phyloP scores from a whole-genome alignment of 75 land plant genomes.

The Picea sitchensis region DNA sequence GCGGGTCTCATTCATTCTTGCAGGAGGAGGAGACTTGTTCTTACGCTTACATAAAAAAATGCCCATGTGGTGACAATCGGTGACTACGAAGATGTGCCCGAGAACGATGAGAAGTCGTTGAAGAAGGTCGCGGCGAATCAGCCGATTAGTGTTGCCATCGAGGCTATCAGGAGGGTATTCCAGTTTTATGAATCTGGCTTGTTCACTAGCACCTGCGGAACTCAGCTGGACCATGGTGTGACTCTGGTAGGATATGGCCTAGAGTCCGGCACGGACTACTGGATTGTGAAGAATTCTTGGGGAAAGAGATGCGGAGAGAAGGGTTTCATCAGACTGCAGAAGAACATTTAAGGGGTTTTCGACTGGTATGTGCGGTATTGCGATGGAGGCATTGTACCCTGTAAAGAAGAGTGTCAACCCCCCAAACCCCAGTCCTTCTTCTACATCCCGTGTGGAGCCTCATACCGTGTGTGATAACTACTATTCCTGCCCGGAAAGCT shows the following conservation, averaged over 20 bases:
- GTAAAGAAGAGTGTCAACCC: constrained; percentile 44
- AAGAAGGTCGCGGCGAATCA: constrained; percentile 29
- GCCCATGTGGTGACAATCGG: constrained; percentile 15
- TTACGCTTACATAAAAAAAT: too few relatives aligned
- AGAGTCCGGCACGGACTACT: not conserved
- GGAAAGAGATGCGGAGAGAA: too few relatives aligned
- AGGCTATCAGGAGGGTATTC: constrained; percentile 14
- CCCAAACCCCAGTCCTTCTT: constrained; percentile 38
- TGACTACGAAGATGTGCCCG: too few relatives aligned
- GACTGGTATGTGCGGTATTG: constrained; percentile 43
- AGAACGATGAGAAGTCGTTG: constrained; percentile 22
- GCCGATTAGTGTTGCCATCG: constrained; percentile 39
- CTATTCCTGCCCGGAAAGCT: constrained; percentile 41
- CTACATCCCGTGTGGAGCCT: constrained; percentile 56
- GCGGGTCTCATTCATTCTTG: too few relatives aligned
- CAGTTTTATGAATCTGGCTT: constrained; percentile 46
- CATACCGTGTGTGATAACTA: constrained; percentile 43
- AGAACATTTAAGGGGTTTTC: constrained; percentile 16
- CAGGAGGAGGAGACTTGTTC: too few relatives aligned
- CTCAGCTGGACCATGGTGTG: constrained; percentile 33
- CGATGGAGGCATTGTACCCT: constrained; percentile 56
- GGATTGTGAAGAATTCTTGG: too few relatives aligned
- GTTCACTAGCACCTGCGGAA: constrained; percentile 39
- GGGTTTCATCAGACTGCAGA: too few relatives aligned
- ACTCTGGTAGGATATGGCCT: constrained; percentile 59